phyloP scores from a whole-genome alignment of 78 protist species.

The Dictyostelium firmibasis region DNA sequence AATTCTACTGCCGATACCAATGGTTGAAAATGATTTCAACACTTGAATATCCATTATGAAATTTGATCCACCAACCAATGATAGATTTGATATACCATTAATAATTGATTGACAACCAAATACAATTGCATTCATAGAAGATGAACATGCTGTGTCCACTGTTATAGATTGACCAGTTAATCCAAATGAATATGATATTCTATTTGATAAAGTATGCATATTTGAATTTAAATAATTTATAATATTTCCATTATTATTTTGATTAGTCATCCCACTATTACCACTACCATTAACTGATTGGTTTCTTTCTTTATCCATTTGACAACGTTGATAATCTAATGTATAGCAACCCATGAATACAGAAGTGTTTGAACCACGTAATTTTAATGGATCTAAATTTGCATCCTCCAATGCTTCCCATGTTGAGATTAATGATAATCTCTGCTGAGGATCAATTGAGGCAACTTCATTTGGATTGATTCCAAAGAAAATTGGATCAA shows the following conservation, averaged over 20 bases:
- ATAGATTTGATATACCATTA: background rate
- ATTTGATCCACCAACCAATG: background rate
- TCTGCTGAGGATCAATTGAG: constrained; percentile 87
- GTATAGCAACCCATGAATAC: constrained; percentile 27
- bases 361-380: constrained; percentile 53
- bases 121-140: background rate
- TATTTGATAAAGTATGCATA: background rate
- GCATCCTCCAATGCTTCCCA: constrained; percentile 80
- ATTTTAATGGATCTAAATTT: background rate
- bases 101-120: background rate
- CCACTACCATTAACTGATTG: too few relatives aligned
- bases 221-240: background rate
- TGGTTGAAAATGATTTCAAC: background rate
- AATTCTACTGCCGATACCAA: too few relatives aligned
- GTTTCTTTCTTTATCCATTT: too few relatives aligned
- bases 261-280: too few relatives aligned
- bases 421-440: constrained; percentile 43
- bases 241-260: too few relatives aligned
- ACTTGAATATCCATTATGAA: background rate
- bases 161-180: background rate
- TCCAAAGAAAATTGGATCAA: constrained; percentile 77
- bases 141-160: background rate
- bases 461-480: constrained; percentile 66
- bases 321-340: background rate
- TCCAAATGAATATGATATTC: background rate